phyloP scores from a whole-genome alignment of 2,329 filamentous ascomycete genomes.

The Calonectria ilicicola region DNA sequence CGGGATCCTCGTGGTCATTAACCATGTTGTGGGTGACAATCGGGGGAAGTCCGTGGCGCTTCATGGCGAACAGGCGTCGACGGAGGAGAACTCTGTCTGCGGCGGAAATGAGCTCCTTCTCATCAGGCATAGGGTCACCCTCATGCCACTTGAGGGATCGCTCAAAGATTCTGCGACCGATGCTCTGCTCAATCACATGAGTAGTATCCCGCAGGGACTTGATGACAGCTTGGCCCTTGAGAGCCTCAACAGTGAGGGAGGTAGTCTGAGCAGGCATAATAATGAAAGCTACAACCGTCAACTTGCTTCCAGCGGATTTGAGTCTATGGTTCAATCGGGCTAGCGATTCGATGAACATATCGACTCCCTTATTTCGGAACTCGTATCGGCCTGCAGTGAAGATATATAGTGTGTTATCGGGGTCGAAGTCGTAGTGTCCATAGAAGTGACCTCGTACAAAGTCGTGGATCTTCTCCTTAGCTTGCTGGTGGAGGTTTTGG shows the following conservation, averaged over 20 bases:
- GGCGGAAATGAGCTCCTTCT: constrained; percentile 93
- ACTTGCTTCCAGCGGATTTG: constrained; percentile 87
- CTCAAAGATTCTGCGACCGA: constrained; percentile 94
- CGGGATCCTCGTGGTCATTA: constrained; percentile 92
- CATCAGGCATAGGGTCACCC: constrained; percentile 91
- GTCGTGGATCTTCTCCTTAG: constrained; percentile 98
- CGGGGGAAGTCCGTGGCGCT: constrained; percentile 87
- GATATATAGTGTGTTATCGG: constrained; percentile 96
- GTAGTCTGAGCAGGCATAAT: constrained; percentile 99
- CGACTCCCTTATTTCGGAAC: constrained; percentile 97
- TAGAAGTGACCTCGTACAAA: constrained; percentile 99
- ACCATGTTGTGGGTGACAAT: constrained; percentile 99
- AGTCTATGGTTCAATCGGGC: constrained; percentile 94
- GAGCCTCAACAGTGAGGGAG: constrained; percentile 92
- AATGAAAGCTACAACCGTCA: constrained; percentile 95
- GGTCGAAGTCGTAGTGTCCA: constrained; percentile 96
- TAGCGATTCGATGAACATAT: constrained; percentile 99
- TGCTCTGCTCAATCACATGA: constrained; percentile 90
- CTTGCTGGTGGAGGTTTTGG: constrained; percentile 95
- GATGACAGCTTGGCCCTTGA: constrained; percentile 97
- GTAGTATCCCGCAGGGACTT: constrained; percentile 95
- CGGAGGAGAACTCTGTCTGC: constrained; percentile 94
- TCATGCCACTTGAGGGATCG: constrained; percentile 96
- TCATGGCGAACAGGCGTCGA: constrained; percentile 95
- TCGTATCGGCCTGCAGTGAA: constrained; percentile 98